A percentile compares a stretch with the other conserved stretches of the same genome.
These are phyloP conservation scores for Lithospermum erythrorhizon DNA, from an alignment of 257 asterid genomes.

Conservation along the genomic window DNA sequence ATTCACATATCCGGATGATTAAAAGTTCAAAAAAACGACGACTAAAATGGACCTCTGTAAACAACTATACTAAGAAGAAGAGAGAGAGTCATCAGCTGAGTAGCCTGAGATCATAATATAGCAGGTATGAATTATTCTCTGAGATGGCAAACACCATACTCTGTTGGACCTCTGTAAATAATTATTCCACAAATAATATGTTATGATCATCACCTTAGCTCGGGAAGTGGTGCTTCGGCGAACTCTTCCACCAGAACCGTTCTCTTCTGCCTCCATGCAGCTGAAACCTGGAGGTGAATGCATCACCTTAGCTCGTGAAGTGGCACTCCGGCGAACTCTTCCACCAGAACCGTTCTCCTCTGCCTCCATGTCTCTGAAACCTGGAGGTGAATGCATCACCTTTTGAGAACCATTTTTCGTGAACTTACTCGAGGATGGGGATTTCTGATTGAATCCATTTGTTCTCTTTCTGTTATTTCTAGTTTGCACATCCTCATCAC, in stretches of 20 bases:
- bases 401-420: constrained; percentile 25
- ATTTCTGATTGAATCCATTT: constrained; percentile 15
- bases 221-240: constrained; percentile 15
- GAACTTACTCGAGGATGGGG: constrained; percentile 17
- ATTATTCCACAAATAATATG: too few relatives aligned
- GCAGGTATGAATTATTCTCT: neutral
- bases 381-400: constrained; percentile 15
- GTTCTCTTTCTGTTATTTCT: constrained; percentile 16
- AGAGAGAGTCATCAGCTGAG: too few relatives aligned
- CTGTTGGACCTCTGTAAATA: neutral
- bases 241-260: constrained; percentile 21
- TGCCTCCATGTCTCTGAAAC: constrained; percentile 23
- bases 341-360: constrained; percentile 20
- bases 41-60: too few relatives aligned
- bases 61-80: too few relatives aligned
- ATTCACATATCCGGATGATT: too few relatives aligned
- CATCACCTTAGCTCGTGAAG: neutral
- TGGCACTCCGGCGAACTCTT: constrained; percentile 22
- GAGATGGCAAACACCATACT: neutral
- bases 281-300: constrained; percentile 23
- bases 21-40: too few relatives aligned
- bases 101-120: too few relatives aligned
- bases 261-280: constrained; percentile 21
- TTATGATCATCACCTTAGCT: neutral
- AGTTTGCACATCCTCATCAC: constrained; percentile 32